Conservation (phyloP, 805 yeast genomes). For the Candida insectorum region DNA sequence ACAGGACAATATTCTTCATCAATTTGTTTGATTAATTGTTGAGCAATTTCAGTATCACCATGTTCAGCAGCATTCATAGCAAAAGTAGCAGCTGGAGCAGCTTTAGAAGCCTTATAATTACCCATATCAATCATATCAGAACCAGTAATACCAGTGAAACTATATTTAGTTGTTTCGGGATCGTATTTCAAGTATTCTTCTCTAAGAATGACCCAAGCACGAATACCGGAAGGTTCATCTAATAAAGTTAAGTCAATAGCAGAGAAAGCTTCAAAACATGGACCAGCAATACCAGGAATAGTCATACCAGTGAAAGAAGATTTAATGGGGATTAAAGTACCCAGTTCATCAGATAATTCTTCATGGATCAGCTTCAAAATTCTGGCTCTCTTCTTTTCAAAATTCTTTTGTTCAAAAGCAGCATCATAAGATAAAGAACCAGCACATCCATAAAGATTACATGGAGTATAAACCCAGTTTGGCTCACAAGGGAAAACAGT, state of each 20-base stretch:
- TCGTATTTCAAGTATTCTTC: slow-evolving; percentile 7
- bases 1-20: slow-evolving; percentile 6
- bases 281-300: slow-evolving; percentile 9
- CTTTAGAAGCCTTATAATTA: slow-evolving; percentile 6
- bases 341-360: slow-evolving; percentile 9
- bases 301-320: slow-evolving; percentile 10
- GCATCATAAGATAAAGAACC: slow-evolving; percentile 8
- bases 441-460: slow-evolving; percentile 8
- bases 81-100: slow-evolving; percentile 8
- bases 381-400: slow-evolving; percentile 5
- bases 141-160: slow-evolving; percentile 5
- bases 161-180: slow-evolving; percentile 4
- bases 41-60: slow-evolving; percentile 8
- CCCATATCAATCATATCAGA: slow-evolving; percentile 9
- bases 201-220: slow-evolving; percentile 8
- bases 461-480: slow-evolving; percentile 9
- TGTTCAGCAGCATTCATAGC: slow-evolving; percentile 9
- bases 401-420: slow-evolving; percentile 8
- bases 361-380: slow-evolving; percentile 6
- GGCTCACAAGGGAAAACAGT: slow-evolving; percentile 11
- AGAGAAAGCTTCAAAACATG: slow-evolving; percentile 6
- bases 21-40: slow-evolving; percentile 7
- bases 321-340: slow-evolving; percentile 8
- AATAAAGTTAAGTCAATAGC: slow-evolving; percentile 7
- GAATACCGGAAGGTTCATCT: slow-evolving; percentile 7